phyloP scores from a whole-genome alignment of 176 grass and related monocot species.

The Oryza brachyantha region DNA sequence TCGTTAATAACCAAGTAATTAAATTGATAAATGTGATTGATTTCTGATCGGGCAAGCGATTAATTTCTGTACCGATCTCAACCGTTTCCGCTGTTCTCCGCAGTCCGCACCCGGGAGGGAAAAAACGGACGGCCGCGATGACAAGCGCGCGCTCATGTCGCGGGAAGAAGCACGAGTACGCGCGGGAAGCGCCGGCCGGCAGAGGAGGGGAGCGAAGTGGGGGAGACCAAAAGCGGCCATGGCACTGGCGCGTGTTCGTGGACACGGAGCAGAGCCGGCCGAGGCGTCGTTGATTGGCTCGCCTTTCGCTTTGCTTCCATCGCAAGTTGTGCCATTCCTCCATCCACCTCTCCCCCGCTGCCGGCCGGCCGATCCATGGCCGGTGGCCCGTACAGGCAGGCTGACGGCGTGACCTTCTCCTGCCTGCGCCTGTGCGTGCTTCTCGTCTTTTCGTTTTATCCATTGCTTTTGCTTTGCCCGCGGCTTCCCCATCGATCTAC shows the following conservation, averaged over 20 bases:
- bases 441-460: not conserved
- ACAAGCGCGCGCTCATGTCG: not conserved
- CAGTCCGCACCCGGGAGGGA: not conserved
- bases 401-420: slow-evolving; percentile 8
- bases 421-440: not conserved
- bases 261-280: not conserved
- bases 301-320: slow-evolving; percentile 43
- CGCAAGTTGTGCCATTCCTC: slow-evolving; percentile 31
- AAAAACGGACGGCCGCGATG: not conserved
- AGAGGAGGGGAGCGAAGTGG: not conserved
- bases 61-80: too few species aligned
- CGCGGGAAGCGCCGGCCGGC: not conserved
- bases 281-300: not conserved
- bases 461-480: not conserved
- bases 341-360: not conserved
- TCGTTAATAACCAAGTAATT: too few species aligned
- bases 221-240: slow-evolving; percentile 15
- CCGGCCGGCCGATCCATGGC: not conserved
- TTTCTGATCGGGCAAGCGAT: too few species aligned
- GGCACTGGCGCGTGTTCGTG: not conserved
- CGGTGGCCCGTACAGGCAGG: not conserved
- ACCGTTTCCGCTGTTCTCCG: too few species aligned
- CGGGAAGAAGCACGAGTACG: too few species aligned
- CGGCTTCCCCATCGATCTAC: too few species aligned
- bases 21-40: too few species aligned